These are phyloP conservation scores for Pyrenula aspistea DNA, from an alignment of 495 filamentous ascomycete species.

Conservation along the genomic window DNA sequence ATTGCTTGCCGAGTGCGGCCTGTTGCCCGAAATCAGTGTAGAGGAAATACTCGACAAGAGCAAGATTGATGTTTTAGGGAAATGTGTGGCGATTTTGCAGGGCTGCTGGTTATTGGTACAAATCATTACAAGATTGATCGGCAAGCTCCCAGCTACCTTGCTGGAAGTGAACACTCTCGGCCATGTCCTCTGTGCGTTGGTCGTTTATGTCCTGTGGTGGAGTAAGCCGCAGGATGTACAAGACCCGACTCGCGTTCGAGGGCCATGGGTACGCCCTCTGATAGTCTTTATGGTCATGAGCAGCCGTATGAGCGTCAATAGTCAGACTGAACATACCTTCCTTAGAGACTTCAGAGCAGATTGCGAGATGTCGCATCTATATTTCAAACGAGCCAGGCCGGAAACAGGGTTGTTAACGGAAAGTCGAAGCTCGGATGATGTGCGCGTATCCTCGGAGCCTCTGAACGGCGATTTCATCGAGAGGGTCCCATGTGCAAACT, in stretches of 20 bases:
- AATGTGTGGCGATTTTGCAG: constrained; percentile 18
- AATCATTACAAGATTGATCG: constrained; percentile 7
- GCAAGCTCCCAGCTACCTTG: constrained; percentile 11
- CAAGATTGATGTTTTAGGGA: constrained; percentile 17
- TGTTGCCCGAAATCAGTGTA: constrained; percentile 9
- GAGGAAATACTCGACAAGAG: constrained; percentile 17
- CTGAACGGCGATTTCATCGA: not conserved
- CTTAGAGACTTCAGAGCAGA: not conserved
- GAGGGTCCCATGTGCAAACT: not conserved
- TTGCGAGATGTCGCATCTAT: not conserved
- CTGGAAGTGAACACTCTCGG: constrained; percentile 21
- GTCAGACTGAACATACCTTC: not conserved
- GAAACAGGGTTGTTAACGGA: not conserved
- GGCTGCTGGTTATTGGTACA: constrained; percentile 20
- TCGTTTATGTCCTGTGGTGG: constrained; percentile 24
- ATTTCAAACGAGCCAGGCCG: too few relatives aligned
- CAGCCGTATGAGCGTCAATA: constrained; percentile 1
- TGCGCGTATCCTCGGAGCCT: not conserved
- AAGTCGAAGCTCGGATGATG: not conserved
- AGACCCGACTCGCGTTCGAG: constrained; percentile 8
- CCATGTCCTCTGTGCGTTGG: constrained; percentile 18
- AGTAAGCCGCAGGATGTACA: constrained; percentile 18
- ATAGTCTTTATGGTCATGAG: constrained; percentile 8
- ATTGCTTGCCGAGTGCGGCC: constrained; percentile 1
- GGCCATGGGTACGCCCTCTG: not conserved